Evolutionary conservation across 805 yeast genomes (phyloP).

Genomic region (Saturnispora sekii): DNA sequence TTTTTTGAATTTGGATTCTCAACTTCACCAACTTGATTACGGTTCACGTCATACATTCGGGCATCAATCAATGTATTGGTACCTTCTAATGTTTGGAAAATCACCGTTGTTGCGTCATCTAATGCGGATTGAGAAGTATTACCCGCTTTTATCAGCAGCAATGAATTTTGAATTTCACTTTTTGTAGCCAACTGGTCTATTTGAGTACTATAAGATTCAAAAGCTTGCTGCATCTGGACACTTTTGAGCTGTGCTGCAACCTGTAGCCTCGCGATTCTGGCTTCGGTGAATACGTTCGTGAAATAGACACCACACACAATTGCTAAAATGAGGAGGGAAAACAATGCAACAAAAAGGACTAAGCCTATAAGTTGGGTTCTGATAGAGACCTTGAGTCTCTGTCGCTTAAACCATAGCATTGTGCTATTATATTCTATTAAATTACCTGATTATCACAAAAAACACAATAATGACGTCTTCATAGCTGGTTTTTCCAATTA

Average conservation of each 20-base stretch:
- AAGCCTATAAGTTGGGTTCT: constrained; percentile 66
- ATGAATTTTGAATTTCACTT: constrained; percentile 49
- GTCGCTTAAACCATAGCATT: constrained; percentile 8
- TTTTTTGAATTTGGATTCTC: constrained; percentile 25
- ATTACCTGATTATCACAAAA: not conserved
- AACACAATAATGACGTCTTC: not conserved
- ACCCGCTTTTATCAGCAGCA: constrained; percentile 62
- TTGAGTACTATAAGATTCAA: constrained; percentile 58
- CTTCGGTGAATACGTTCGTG: constrained; percentile 46
- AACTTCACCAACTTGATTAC: constrained; percentile 36
- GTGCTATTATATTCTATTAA: not conserved
- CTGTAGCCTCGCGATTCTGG: constrained; percentile 61
- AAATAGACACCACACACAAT: constrained; percentile 70
- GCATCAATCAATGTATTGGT: constrained; percentile 57
- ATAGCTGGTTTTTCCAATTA: not conserved
- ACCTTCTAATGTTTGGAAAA: constrained; percentile 55
- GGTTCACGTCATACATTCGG: constrained; percentile 53
- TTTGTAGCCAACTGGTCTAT: constrained; percentile 53
- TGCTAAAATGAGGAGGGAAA: constrained; percentile 64
- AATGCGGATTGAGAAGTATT: constrained; percentile 46
- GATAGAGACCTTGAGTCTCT: constrained; percentile 46
- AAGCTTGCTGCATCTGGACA: constrained; percentile 63
- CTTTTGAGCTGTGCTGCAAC: constrained; percentile 77
- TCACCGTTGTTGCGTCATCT: constrained; percentile 34
- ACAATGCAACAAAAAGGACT: constrained; percentile 58